Conservation (phyloP, 2,329 filamentous ascomycete species). For the Cladophialophora yegresii region DNA sequence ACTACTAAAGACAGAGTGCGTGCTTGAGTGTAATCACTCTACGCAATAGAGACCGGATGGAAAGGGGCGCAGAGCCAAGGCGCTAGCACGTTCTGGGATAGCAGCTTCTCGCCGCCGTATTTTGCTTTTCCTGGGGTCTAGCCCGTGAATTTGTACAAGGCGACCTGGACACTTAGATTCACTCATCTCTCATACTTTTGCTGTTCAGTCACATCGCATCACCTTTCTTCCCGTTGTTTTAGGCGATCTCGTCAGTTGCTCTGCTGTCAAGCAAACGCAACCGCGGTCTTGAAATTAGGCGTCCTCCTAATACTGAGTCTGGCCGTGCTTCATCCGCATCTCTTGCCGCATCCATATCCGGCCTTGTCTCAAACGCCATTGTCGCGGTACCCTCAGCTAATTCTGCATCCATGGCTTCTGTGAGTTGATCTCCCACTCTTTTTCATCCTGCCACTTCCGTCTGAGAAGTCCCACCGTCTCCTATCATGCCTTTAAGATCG, state of each 20-base stretch:
- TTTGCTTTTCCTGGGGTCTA: constrained; percentile 19
- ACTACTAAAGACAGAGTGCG: neutral
- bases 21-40: neutral
- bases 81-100: constrained; percentile 5
- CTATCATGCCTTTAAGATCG: constrained; percentile 45
- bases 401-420: constrained; percentile 50
- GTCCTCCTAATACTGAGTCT: constrained; percentile 21
- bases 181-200: constrained; percentile 2
- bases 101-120: constrained; percentile 12
- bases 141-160: constrained; percentile 14
- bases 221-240: constrained; percentile 14
- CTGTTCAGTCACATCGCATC: constrained; percentile 2
- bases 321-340: neutral
- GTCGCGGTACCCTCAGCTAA: constrained; percentile 9
- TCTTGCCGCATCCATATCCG: constrained; percentile 20
- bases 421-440: constrained; percentile 41
- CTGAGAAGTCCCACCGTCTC: constrained; percentile 25
- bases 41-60: neutral
- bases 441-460: constrained; percentile 15
- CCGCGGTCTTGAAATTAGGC: neutral
- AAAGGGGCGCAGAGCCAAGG: constrained; percentile 15
- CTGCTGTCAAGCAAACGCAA: neutral
- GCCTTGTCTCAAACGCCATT: constrained; percentile 16
- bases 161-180: constrained; percentile 14
- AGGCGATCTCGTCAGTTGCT: neutral